Evolutionary conservation across 805 yeast species (phyloP).

Genomic region (Suhomyces sp.): DNA sequence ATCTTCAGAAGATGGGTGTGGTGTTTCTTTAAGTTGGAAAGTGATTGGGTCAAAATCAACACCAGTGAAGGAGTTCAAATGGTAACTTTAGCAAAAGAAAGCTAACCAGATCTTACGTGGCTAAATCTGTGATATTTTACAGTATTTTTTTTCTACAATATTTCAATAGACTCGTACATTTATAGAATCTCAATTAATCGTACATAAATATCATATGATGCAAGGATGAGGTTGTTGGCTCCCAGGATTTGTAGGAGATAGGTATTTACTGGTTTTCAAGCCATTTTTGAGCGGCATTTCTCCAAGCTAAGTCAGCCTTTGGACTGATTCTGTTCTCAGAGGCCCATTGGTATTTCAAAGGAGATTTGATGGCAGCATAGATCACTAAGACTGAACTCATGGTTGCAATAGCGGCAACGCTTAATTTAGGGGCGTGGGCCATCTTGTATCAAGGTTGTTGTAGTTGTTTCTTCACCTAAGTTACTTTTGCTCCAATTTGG

Average conservation of each 20-base stretch:
- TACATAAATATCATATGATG: constrained; percentile 1
- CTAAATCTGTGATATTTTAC: no score
- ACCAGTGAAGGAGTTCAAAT: neutral
- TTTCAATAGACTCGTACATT: neutral
- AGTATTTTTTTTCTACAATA: neutral
- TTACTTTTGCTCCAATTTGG: constrained; percentile 14
- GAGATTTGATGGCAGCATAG: constrained; percentile 39
- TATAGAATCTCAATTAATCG: constrained; percentile 2
- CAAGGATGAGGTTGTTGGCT: constrained; percentile 4
- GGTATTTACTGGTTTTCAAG: constrained; percentile 22
- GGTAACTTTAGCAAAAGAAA: neutral
- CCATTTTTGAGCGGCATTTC: constrained; percentile 46
- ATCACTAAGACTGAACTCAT: constrained; percentile 41
- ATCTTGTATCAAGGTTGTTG: constrained; percentile 3
- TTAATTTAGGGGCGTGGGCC: constrained; percentile 39
- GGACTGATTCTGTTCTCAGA: constrained; percentile 43
- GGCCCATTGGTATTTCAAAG: constrained; percentile 40
- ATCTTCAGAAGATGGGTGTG: constrained; percentile 83
- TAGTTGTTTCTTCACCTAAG: neutral
- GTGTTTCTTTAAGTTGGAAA: constrained; percentile 81
- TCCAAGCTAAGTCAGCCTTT: constrained; percentile 47
- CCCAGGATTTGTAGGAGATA: neutral
- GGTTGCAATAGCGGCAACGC: constrained; percentile 38
- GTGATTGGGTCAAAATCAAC: constrained; percentile 52
- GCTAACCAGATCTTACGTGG: no score